Evolutionary conservation across 2,329 filamentous ascomycete species (phyloP), one percentile per base, ranked within the genome.

Genomic region (Berkeleyomyces rouxiae): DNA sequence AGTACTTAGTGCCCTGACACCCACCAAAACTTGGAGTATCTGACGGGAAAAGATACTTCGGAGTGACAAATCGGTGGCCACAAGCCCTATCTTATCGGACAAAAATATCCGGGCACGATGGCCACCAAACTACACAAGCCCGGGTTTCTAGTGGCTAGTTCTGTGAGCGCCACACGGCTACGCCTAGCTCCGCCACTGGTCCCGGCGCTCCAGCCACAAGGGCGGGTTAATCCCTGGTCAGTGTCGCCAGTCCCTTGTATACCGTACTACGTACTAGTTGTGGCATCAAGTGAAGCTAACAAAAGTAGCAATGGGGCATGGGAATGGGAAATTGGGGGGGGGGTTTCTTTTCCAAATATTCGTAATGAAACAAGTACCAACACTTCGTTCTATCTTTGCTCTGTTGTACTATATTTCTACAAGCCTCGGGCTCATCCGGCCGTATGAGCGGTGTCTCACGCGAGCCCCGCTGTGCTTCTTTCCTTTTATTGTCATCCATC

Each of bases 1-100:
- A 57, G 57, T 62, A 62, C 57, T 44, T n/a, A 13, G 43, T 13
- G 33, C 63, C 63, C 55, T 53, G 11, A 44, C 36, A 4, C 46
- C 7, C 57, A 64, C 60, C 23, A 58, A 59, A 57, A 62, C 37
- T 60, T 53, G n/a, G 36, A 3, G 39, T 23, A 36, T 11, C n/a
- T n/a, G 23, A 7, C 53, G 40, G 9, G 36, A 33, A 58, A 60
- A 64, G 63, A 7, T 64, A 64, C 63, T 11, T 64, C 36, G 10
- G 33, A 57, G 60, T 62, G 55, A 64, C 60, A 64, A 58, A 44
- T 51, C 60, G 31, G 63, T 62, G 63, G 63, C 63, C 60, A 64
- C 63, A 64, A 64, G 63, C 63, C 63, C 63, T 64, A 64, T 64
- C 63, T 64, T 64, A 64, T 64, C 63, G 53, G 44, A 58, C 55